phyloP scores from a whole-genome alignment of 345 rosid species.

The Geranium brycei region DNA sequence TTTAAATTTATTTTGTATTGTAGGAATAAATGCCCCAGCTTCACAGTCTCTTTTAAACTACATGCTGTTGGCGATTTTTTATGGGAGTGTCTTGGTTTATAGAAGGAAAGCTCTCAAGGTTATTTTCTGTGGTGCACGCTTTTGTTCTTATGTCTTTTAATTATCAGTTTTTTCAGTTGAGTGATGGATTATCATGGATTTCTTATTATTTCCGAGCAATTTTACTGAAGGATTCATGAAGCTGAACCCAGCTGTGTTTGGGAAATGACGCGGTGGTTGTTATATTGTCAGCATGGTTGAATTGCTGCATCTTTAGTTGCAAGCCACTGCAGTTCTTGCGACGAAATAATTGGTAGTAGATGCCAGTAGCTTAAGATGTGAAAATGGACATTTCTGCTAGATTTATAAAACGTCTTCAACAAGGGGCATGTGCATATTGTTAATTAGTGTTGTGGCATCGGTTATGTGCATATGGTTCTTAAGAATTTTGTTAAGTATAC shows the following conservation, averaged over 20 bases:
- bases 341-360: background rate
- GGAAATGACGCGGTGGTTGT: background rate
- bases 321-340: background rate
- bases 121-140: constrained; percentile 5
- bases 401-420: background rate
- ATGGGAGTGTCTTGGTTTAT: constrained; percentile 41
- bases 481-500: background rate
- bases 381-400: background rate
- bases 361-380: background rate
- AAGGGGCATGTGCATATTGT: background rate
- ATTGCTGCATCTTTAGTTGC: constrained; percentile 1
- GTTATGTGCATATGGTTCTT: background rate
- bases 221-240: no score
- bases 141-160: background rate
- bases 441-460: background rate
- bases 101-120: constrained; percentile 36
- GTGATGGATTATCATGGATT: no score
- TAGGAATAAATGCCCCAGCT: constrained; percentile 53
- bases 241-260: no score
- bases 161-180: no score
- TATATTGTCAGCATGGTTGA: background rate
- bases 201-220: no score
- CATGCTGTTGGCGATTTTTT: constrained; percentile 30
- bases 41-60: constrained; percentile 44
- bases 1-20: background rate